Percentiles rank a stretch among this genome's conserved stretches.
Conservation (phyloP, 2,329 filamentous ascomycete species). For the Monosporascus sp. region DNA sequence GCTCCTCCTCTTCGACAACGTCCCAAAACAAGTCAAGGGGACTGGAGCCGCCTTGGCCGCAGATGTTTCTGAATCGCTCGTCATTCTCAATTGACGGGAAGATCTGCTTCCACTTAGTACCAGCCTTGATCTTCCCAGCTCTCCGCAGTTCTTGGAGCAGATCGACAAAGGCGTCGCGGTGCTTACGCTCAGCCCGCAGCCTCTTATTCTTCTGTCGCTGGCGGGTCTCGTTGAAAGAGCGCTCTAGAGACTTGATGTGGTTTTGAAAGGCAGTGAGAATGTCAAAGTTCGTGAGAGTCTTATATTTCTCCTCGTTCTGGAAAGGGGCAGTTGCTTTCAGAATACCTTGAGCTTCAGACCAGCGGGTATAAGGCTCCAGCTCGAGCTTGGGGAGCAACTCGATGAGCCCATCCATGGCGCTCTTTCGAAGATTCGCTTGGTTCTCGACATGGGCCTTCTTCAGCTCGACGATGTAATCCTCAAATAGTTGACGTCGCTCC, state of each 20-base stretch:
- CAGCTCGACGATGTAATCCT: slow-evolving; percentile 84
- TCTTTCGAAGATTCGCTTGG: slow-evolving; percentile 66
- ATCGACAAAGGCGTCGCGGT: slow-evolving; percentile 72
- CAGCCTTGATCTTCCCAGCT: slow-evolving; percentile 79
- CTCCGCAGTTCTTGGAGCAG: slow-evolving; percentile 70
- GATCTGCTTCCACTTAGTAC: slow-evolving; percentile 84
- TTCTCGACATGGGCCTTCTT: slow-evolving; percentile 75
- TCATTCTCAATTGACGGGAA: slow-evolving; percentile 72
- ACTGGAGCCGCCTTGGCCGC: slow-evolving; percentile 77
- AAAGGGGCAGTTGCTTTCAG: slow-evolving; percentile 75
- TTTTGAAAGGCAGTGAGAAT: slow-evolving; percentile 89
- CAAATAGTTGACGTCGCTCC: slow-evolving; percentile 84
- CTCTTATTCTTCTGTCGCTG: slow-evolving; percentile 83
- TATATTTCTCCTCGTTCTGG: slow-evolving; percentile 78
- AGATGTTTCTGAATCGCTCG: slow-evolving; percentile 74
- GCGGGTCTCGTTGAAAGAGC: slow-evolving; percentile 82
- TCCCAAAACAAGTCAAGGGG: slow-evolving; percentile 96
- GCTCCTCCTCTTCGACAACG: slow-evolving; percentile 87
- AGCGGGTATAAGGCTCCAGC: slow-evolving; percentile 88
- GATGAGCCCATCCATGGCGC: slow-evolving; percentile 78
- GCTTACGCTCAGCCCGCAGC: slow-evolving; percentile 76
- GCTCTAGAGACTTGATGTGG: slow-evolving; percentile 89
- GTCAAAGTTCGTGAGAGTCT: slow-evolving; percentile 79
- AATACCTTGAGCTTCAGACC: slow-evolving; percentile 81
- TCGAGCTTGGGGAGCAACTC: slow-evolving; percentile 73